A percentile compares a stretch with the other conserved stretches of the same genome.
Evolutionary conservation across 495 filamentous ascomycete genomes (phyloP).

Genomic region (Letharia lupina): DNA sequence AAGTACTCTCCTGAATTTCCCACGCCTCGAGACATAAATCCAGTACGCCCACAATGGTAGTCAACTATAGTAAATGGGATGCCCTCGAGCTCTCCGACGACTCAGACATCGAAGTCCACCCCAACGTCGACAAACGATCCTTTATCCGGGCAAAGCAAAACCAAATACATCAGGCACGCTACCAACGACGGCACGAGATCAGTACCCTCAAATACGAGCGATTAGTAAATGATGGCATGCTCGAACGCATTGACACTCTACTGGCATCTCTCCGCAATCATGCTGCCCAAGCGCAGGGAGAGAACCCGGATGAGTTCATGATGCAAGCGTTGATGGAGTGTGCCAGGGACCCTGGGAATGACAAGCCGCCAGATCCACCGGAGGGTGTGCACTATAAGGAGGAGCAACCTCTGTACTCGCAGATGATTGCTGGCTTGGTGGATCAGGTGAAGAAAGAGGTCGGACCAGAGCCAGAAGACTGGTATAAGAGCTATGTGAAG

Average conservation of each 20-base stretch:
- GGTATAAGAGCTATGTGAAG: constrained; percentile 61
- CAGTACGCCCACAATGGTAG: constrained; percentile 53
- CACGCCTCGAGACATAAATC: background rate
- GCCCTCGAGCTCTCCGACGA: constrained; percentile 93
- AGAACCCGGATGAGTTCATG: constrained; percentile 67
- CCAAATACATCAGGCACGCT: constrained; percentile 86
- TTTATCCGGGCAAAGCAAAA: constrained; percentile 98
- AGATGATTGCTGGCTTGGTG: constrained; percentile 88
- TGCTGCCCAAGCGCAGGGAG: constrained; percentile 48
- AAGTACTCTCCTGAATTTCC: background rate
- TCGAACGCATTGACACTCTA: constrained; percentile 71
- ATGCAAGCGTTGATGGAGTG: constrained; percentile 82
- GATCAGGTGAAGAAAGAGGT: constrained; percentile 92
- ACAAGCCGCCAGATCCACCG: constrained; percentile 62
- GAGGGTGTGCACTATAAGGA: constrained; percentile 69
- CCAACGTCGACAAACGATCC: constrained; percentile 96
- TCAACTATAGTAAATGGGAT: constrained; percentile 97
- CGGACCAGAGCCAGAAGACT: constrained; percentile 54
- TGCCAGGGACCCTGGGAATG: constrained; percentile 58
- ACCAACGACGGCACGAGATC: constrained; percentile 77
- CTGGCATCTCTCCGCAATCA: constrained; percentile 61
- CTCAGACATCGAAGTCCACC: constrained; percentile 96
- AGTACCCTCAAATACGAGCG: constrained; percentile 87
- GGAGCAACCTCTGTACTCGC: constrained; percentile 77
- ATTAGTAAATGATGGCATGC: constrained; percentile 82